A percentile compares a stretch with the other conserved stretches of the same genome.
These are phyloP conservation scores for Debaryomycetaceae sp. DNA, from an alignment of 1,139 yeast genomes.

Conservation along the genomic window DNA sequence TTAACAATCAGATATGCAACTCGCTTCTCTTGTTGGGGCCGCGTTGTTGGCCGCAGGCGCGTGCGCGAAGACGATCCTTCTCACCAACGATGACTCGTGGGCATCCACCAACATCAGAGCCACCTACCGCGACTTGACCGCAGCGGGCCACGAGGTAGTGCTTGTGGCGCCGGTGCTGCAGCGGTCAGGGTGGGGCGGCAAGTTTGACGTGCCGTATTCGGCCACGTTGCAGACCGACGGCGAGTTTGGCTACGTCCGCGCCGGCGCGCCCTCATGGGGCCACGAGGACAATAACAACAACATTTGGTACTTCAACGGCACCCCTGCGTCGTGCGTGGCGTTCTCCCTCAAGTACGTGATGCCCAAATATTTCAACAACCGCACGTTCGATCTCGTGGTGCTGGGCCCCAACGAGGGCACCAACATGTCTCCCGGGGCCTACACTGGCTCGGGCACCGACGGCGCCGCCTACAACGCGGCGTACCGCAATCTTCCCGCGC, in stretches of 20 bases:
- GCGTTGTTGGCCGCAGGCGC: constrained; percentile 11
- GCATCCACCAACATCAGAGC: constrained; percentile 59
- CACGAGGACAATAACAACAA: constrained; percentile 39
- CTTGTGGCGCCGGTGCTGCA: constrained; percentile 57
- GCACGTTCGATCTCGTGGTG: constrained; percentile 39
- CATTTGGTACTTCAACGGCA: constrained; percentile 48
- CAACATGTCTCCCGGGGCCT: constrained; percentile 37
- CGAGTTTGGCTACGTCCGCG: constrained; percentile 36
- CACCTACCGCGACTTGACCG: constrained; percentile 48
- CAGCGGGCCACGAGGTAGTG: constrained; percentile 52
- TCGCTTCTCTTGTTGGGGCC: constrained; percentile 8
- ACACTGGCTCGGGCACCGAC: constrained; percentile 42
- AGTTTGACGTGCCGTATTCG: constrained; percentile 42
- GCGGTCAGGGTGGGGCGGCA: constrained; percentile 58
- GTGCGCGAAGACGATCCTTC: constrained; percentile 43
- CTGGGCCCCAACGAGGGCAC: constrained; percentile 47
- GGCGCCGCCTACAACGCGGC: constrained; percentile 43
- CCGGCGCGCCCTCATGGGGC: constrained; percentile 46
- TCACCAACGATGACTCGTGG: constrained; percentile 62
- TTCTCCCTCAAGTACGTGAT: constrained; percentile 40
- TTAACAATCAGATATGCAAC: constrained; percentile 8
- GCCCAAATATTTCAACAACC: constrained; percentile 33
- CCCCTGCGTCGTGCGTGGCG: constrained; percentile 43
- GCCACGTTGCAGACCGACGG: constrained; percentile 38
- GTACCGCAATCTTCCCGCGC: constrained; percentile 39